Evolutionary conservation across 768 basidiomycete species (phyloP).

Genomic region (Naganishia kalamii): DNA sequence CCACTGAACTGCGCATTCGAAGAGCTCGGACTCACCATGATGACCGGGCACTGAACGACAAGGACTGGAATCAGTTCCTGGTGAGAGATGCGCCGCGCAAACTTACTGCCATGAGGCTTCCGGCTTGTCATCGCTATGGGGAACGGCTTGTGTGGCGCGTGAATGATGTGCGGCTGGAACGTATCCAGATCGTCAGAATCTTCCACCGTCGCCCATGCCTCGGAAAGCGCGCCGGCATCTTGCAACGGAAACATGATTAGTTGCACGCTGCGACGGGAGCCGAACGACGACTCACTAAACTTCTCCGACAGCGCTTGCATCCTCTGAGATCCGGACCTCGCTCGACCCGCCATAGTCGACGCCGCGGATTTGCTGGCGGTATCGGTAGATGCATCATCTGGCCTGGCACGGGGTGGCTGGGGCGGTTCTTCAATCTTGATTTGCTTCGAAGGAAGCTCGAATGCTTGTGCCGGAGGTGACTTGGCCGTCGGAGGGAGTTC

Average conservation of each 20-base stretch:
- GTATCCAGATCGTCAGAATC: slow-evolving; percentile 51
- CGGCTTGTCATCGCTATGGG: slow-evolving; percentile 65
- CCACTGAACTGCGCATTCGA: background rate
- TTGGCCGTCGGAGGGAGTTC: slow-evolving; percentile 10
- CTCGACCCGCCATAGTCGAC: slow-evolving; percentile 1
- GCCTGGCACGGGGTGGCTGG: background rate
- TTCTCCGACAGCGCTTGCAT: slow-evolving; percentile 43
- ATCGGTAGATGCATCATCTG: background rate
- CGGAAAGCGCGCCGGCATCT: slow-evolving; percentile 47
- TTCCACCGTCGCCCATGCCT: slow-evolving; percentile 48
- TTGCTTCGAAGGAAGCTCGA: slow-evolving; percentile 8
- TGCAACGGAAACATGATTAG: background rate
- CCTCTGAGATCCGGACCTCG: slow-evolving; percentile 33
- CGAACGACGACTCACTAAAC: slow-evolving; percentile 39
- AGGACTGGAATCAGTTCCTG: background rate
- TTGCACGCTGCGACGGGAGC: background rate
- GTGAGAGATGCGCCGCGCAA: slow-evolving; percentile 10
- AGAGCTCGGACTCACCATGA: slow-evolving; percentile 25
- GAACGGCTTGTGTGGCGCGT: slow-evolving; percentile 55
- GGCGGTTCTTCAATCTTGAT: slow-evolving; percentile 18
- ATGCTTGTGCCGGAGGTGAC: background rate
- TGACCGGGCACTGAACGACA: slow-evolving; percentile 48
- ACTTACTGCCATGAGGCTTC: slow-evolving; percentile 55
- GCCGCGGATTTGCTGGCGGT: background rate
- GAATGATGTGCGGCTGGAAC: slow-evolving; percentile 60